Percentiles rank a stretch among this genome's conserved stretches.
Evolutionary conservation across 2,329 filamentous ascomycete species (phyloP).

Genomic region (Xylaria multiplex): DNA sequence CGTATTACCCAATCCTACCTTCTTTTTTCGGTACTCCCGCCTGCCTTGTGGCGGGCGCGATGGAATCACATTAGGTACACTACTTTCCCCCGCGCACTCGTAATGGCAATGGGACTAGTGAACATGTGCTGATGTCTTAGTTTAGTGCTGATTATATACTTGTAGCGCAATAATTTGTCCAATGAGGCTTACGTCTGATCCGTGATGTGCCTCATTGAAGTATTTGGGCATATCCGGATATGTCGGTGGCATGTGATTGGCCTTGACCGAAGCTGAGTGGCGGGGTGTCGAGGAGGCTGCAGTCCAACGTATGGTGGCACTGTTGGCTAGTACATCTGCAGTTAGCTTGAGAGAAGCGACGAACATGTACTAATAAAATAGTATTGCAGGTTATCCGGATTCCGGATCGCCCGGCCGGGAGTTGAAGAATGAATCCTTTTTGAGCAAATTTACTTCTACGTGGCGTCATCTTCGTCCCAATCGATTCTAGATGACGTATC

Average conservation of each 20-base stretch:
- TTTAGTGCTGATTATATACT: slow-evolving; percentile 11
- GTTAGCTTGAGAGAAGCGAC: background rate
- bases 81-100: background rate
- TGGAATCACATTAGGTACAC: background rate
- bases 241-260: slow-evolving; percentile 1
- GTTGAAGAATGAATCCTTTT: too few relatives aligned
- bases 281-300: slow-evolving; percentile 6
- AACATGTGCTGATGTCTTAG: slow-evolving; percentile 3
- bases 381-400: background rate
- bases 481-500: too few relatives aligned
- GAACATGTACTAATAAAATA: background rate
- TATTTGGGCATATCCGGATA: slow-evolving; percentile 10
- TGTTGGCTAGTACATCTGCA: background rate
- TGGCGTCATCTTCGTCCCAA: too few relatives aligned
- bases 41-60: background rate
- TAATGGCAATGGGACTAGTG: background rate
- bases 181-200: background rate
- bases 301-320: slow-evolving; percentile 1
- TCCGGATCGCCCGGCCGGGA: background rate
- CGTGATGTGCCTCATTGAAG: slow-evolving; percentile 4
- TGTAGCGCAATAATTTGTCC: slow-evolving; percentile 1
- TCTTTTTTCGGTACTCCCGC: background rate
- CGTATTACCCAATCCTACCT: background rate
- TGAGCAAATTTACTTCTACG: too few relatives aligned
- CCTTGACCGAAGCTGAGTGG: background rate